phyloP scores from a whole-genome alignment of 306 rosid species.

The Medicago lupulina region DNA sequence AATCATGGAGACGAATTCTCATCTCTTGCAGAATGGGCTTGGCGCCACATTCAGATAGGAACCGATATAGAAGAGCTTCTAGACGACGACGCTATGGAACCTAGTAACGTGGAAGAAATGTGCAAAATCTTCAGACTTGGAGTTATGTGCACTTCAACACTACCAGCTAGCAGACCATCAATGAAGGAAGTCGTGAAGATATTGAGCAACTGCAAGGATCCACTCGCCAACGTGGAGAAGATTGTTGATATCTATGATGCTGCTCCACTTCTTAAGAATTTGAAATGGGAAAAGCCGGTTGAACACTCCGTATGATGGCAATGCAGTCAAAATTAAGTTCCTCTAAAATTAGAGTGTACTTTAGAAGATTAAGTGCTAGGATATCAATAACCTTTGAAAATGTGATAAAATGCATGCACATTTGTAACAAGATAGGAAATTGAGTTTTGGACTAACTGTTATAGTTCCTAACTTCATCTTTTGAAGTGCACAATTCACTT shows the following conservation, averaged over 20 bases:
- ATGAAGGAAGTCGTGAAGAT: conserved; percentile 44
- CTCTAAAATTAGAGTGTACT: background rate
- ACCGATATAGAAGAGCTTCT: conserved; percentile 43
- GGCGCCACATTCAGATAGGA: conserved; percentile 49
- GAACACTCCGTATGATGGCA: conserved; percentile 1
- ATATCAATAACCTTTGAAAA: background rate
- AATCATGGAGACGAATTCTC: conserved; percentile 45
- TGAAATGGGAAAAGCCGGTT: conserved; percentile 28
- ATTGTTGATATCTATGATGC: conserved; percentile 37
- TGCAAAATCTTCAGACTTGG: conserved; percentile 48
- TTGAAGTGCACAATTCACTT: background rate
- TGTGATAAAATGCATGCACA: background rate
- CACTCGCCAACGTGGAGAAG: conserved; percentile 32
- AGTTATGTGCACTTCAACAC: conserved; percentile 45
- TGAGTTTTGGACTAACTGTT: background rate
- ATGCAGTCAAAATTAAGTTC: background rate
- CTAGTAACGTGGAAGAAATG: conserved; percentile 38
- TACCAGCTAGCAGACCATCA: conserved; percentile 46
- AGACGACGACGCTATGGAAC: conserved; percentile 38
- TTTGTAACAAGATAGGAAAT: background rate
- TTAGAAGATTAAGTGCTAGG: background rate
- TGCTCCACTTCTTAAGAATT: conserved; percentile 45
- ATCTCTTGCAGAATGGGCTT: conserved; percentile 44
- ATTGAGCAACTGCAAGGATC: conserved; percentile 32
- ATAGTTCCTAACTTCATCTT: background rate